Evolutionary conservation across 2,329 filamentous ascomycete genomes (phyloP).

Genomic region (Lecanosticta acicola): DNA sequence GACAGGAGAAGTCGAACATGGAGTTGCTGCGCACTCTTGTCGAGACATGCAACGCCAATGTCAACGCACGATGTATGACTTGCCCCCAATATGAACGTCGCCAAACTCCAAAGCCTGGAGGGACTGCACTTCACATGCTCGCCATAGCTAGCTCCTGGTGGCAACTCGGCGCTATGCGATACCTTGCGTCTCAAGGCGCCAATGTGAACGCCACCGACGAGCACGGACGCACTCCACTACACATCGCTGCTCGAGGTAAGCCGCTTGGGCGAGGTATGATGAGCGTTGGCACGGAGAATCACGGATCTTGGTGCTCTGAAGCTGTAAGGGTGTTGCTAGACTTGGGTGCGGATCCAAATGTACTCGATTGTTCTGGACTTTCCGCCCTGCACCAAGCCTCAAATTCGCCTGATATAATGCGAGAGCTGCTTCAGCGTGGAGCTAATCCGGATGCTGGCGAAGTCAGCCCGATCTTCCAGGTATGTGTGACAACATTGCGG

Average conservation of each 20-base stretch:
- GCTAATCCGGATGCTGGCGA: background rate
- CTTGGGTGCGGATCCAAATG: background rate
- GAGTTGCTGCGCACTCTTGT: too few relatives aligned
- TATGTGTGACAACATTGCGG: background rate
- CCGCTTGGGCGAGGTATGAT: too few relatives aligned
- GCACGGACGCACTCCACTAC: background rate
- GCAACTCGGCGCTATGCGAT: background rate
- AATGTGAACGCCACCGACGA: background rate
- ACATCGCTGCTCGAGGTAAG: background rate
- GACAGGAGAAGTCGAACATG: too few relatives aligned
- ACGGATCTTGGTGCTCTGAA: background rate
- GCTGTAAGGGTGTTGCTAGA: background rate
- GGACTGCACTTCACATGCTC: background rate
- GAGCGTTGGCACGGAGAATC: too few relatives aligned
- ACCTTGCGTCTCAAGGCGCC: background rate
- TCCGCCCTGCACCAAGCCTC: background rate
- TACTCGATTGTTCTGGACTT: background rate
- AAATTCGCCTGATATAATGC: background rate
- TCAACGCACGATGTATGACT: too few relatives aligned
- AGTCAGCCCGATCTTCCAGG: background rate
- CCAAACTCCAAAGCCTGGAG: background rate
- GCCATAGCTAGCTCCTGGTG: background rate
- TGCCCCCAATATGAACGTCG: too few relatives aligned
- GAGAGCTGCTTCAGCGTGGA: background rate
- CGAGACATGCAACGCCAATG: too few relatives aligned